A percentile compares a stretch with the other conserved stretches of the same genome.
Conservation (phyloP, 345 rosid genomes). For the Aurinia saxatilis region DNA sequence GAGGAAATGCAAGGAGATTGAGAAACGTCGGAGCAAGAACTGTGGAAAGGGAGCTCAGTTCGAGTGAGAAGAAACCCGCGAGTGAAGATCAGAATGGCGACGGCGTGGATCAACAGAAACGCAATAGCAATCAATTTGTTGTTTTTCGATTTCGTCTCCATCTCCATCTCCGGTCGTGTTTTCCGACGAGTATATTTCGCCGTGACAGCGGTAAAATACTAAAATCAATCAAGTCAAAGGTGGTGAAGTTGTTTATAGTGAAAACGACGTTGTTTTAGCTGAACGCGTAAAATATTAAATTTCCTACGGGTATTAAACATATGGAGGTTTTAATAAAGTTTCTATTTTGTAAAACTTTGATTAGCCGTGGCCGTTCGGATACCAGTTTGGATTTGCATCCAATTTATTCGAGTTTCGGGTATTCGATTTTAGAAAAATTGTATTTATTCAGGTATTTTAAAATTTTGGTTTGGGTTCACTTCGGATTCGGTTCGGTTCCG, state of each 20-base stretch:
- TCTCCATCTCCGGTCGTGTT: not conserved
- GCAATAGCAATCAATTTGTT: constrained; percentile 27
- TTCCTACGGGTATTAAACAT: no score
- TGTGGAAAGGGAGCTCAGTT: constrained; percentile 77
- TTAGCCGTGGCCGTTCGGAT: no score
- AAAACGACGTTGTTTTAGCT: not conserved
- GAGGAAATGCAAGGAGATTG: constrained; percentile 51
- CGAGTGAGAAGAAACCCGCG: constrained; percentile 89
- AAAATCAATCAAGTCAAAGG: not conserved
- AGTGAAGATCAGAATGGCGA: constrained; percentile 59
- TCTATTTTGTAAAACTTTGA: no score
- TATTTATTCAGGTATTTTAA: no score
- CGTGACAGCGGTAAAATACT: constrained; percentile 4
- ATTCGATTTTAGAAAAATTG: no score
- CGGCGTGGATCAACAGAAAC: constrained; percentile 41
- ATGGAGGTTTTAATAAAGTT: no score
- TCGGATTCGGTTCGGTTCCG: no score
- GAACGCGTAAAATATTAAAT: fast-evolving
- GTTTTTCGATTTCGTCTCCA: constrained; percentile 7
- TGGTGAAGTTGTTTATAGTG: not conserved
- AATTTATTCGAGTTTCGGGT: no score
- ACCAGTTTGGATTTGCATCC: no score
- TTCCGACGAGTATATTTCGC: not conserved
- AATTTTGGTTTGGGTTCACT: no score
- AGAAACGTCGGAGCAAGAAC: constrained; percentile 58